Percentiles rank a stretch among this genome's conserved stretches.
Conservation (phyloP, 441 rosid genomes). For the Macaranga tanarius region DNA sequence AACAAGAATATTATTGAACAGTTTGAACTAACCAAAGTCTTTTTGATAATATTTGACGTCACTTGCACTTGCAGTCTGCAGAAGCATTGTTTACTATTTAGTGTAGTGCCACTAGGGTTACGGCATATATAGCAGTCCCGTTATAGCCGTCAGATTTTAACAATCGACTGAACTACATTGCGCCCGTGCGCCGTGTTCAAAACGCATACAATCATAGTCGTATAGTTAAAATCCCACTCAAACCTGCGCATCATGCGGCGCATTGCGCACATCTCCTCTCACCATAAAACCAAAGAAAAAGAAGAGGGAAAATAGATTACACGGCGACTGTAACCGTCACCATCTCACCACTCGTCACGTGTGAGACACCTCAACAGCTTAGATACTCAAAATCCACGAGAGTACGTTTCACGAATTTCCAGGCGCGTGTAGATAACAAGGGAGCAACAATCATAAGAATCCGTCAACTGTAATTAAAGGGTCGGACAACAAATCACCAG, state of each 20-base stretch:
- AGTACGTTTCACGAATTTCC: not conserved
- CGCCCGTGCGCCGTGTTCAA: not conserved
- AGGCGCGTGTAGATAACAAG: not conserved
- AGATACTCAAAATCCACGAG: no score
- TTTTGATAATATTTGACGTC: not conserved
- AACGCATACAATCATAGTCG: not conserved
- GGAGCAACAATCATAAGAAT: not conserved
- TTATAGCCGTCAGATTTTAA: not conserved
- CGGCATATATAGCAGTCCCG: not conserved
- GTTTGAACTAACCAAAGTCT: not conserved
- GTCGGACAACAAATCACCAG: not conserved
- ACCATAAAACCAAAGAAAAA: not conserved
- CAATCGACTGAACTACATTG: not conserved
- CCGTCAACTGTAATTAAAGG: not conserved
- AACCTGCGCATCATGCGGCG: slow-evolving; percentile 12
- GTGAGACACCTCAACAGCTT: not conserved
- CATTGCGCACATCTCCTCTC: slow-evolving; percentile 7
- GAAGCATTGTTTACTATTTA: no score
- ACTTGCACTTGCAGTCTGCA: not conserved
- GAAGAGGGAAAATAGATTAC: not conserved
- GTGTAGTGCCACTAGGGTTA: not conserved
- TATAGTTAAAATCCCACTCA: not conserved
- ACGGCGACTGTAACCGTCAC: not conserved
- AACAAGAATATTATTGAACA: no score
- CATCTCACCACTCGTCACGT: slow-evolving; percentile 2